These are phyloP conservation scores for Plasmodium yoelii DNA, from an alignment of 169 alveolate genomes.

Conservation along the genomic window DNA sequence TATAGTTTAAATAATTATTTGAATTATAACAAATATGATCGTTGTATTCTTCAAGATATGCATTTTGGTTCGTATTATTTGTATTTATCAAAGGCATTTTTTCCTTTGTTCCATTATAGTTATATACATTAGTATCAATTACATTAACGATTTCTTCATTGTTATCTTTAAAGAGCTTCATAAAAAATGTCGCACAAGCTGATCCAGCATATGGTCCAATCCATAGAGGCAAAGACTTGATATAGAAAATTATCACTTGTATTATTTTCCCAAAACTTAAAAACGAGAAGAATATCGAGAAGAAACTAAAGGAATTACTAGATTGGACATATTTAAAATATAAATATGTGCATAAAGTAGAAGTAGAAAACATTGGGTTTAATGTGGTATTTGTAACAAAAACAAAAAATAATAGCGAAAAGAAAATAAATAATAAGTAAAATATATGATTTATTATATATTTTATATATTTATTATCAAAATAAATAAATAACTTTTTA, in stretches of 20 bases:
- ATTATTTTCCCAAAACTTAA: conserved; percentile 54
- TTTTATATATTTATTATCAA: conserved; percentile 68
- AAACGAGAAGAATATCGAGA: conserved; percentile 33
- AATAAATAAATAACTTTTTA: conserved; percentile 7
- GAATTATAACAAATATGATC: conserved; percentile 52
- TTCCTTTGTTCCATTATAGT: conserved; percentile 25
- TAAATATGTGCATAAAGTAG: conserved; percentile 52
- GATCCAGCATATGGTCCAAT: conserved; percentile 71
- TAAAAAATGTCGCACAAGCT: conserved; percentile 44
- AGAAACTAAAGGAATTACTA: conserved; percentile 12
- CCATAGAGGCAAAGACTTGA: conserved; percentile 61
- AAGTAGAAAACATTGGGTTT: conserved; percentile 68
- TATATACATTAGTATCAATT: conserved; percentile 53
- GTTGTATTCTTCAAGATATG: conserved; percentile 54
- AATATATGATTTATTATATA: conserved; percentile 61
- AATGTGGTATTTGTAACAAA: conserved; percentile 72
- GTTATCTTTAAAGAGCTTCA: conserved; percentile 24
- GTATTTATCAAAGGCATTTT: conserved; percentile 44
- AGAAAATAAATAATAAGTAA: conserved; percentile 66
- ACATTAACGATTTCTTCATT: conserved; percentile 54
- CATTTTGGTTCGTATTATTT: conserved; percentile 31
- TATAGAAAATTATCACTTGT: conserved; percentile 32
- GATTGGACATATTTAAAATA: conserved; percentile 59
- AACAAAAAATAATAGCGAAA: conserved; percentile 64
- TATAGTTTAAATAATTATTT: conserved; percentile 25